phyloP scores from a whole-genome alignment of 192 early-diverging fungal genomes.

The Podila epicladia region DNA sequence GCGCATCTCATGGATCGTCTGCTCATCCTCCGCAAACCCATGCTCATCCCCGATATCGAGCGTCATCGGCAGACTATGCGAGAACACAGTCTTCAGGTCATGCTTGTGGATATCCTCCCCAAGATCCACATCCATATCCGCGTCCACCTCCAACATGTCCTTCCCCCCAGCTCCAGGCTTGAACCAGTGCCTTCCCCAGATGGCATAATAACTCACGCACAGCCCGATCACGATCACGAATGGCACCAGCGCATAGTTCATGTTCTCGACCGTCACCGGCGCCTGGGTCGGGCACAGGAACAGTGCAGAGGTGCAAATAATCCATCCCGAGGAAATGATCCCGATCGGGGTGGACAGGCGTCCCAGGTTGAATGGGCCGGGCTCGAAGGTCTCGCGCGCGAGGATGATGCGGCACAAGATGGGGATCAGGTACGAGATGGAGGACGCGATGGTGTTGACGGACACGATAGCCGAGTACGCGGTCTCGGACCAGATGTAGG shows the following conservation, averaged over 20 bases:
- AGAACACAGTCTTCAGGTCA: neutral
- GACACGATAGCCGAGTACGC: slow-evolving; percentile 64
- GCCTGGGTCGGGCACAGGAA: slow-evolving; percentile 57
- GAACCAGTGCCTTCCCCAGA: slow-evolving; percentile 67
- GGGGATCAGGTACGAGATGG: slow-evolving; percentile 60
- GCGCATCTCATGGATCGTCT: too few species aligned
- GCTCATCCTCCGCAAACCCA: too few species aligned
- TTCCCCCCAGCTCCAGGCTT: slow-evolving; percentile 30
- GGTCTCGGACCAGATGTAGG: slow-evolving; percentile 58
- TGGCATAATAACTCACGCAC: slow-evolving; percentile 54
- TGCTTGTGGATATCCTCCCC: neutral
- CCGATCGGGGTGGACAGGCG: slow-evolving; percentile 50
- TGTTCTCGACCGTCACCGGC: slow-evolving; percentile 56
- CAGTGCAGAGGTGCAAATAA: slow-evolving; percentile 50
- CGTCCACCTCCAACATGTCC: neutral
- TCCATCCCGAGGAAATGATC: slow-evolving; percentile 50
- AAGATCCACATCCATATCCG: neutral
- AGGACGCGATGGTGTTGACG: slow-evolving; percentile 63
- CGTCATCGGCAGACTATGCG: slow-evolving; percentile 6
- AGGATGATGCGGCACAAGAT: slow-evolving; percentile 57
- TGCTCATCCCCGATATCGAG: neutral
- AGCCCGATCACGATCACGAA: slow-evolving; percentile 58
- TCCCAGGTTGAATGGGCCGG: slow-evolving; percentile 59
- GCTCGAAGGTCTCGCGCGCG: slow-evolving; percentile 55
- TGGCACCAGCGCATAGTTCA: slow-evolving; percentile 58